Conservation (phyloP, 495 filamentous ascomycete genomes). For the Talaromyces ruber region DNA sequence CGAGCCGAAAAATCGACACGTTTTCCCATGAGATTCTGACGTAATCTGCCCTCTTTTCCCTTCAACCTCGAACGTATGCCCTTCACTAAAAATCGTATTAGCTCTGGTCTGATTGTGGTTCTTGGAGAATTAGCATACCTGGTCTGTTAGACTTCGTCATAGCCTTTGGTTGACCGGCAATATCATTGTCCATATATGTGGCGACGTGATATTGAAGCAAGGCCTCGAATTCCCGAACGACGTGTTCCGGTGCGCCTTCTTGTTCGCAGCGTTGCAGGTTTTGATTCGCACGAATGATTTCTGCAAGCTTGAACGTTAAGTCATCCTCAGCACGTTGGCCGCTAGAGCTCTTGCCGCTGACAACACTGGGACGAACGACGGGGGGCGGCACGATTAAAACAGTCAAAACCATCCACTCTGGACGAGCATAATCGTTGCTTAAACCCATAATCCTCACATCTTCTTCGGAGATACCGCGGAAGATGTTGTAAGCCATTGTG, state of each 20-base stretch:
- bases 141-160: slow-evolving; percentile 94
- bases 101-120: too few species aligned
- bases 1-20: slow-evolving; percentile 99
- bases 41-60: slow-evolving; percentile 94
- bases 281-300: slow-evolving; percentile 95
- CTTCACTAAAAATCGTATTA: too few species aligned
- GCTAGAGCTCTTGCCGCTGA: slow-evolving; percentile 79
- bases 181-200: slow-evolving; percentile 99
- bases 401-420: slow-evolving; percentile 97
- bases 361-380: slow-evolving; percentile 90
- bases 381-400: slow-evolving; percentile 93
- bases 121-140: too few species aligned
- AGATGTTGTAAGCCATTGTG: slow-evolving; percentile 71
- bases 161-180: slow-evolving; percentile 90
- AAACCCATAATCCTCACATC: slow-evolving; percentile 83
- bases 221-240: slow-evolving; percentile 79
- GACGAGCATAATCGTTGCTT: slow-evolving; percentile 86
- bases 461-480: slow-evolving; percentile 68
- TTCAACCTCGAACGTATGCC: slow-evolving; percentile 93
- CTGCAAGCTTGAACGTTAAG: slow-evolving; percentile 95
- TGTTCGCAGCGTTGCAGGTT: slow-evolving; percentile 82
- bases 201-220: slow-evolving; percentile 97
- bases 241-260: slow-evolving; percentile 83
- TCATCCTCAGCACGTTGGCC: slow-evolving; percentile 94
- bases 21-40: slow-evolving; percentile 98